Conservation (phyloP, 306 rosid genomes). For the Quercus robur region DNA sequence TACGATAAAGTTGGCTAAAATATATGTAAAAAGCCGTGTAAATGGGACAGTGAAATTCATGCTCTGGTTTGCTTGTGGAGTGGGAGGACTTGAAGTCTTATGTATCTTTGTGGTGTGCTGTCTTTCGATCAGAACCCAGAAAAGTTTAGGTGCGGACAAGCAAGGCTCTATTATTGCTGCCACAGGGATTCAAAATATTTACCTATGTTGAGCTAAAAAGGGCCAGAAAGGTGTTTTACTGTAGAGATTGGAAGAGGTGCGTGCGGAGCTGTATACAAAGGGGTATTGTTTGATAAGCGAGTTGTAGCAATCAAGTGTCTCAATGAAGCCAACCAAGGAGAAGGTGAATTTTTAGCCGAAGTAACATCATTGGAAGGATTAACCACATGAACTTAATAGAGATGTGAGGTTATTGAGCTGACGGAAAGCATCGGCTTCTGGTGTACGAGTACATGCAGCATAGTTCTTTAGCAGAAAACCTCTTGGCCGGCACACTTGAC, state of each 20-base stretch:
- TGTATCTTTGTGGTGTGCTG: slow-evolving; percentile 35
- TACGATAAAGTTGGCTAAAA: slow-evolving; percentile 5
- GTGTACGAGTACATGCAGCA: slow-evolving; percentile 52
- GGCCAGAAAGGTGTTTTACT: slow-evolving; percentile 38
- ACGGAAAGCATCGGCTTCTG: slow-evolving; percentile 53
- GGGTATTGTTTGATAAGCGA: slow-evolving; percentile 31
- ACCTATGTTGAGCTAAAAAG: slow-evolving; percentile 45
- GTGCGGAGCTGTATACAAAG: slow-evolving; percentile 52
- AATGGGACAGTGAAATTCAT: slow-evolving; percentile 22
- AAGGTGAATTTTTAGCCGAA: slow-evolving; percentile 58
- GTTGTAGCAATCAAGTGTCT: slow-evolving; percentile 50
- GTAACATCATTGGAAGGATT: slow-evolving; percentile 51
- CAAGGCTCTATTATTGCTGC: slow-evolving; percentile 29
- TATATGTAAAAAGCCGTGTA: slow-evolving; percentile 1
- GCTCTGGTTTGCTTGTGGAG: slow-evolving; percentile 37
- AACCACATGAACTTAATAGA: slow-evolving; percentile 63
- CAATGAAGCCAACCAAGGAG: slow-evolving; percentile 39
- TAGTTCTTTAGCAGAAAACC: slow-evolving; percentile 43
- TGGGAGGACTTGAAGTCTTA: slow-evolving; percentile 46
- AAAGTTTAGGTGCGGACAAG: slow-evolving; percentile 3
- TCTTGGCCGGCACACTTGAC: slow-evolving; percentile 27
- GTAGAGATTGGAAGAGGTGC: slow-evolving; percentile 62
- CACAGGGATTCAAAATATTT: slow-evolving; percentile 42
- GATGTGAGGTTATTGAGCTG: slow-evolving; percentile 57
- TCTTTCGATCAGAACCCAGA: slow-evolving; percentile 7